A percentile compares a stretch with the other conserved stretches of the same genome.
phyloP scores from a whole-genome alignment of 2,329 filamentous ascomycete genomes.

The Pseudogymnoascus sp. region DNA sequence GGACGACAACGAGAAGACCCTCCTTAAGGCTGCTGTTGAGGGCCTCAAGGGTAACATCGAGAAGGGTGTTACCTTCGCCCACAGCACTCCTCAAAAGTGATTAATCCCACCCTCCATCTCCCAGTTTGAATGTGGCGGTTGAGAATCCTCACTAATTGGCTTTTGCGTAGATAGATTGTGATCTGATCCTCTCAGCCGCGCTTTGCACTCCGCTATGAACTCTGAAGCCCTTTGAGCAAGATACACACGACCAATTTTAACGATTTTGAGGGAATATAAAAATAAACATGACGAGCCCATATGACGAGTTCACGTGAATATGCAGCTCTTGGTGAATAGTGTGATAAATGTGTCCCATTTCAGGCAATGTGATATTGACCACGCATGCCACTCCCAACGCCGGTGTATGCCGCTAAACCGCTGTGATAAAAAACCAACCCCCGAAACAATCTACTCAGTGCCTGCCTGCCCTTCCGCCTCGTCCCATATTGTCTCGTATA shows the following conservation, averaged over 20 bases:
- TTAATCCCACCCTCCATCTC: slow-evolving; percentile 27
- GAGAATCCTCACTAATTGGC: slow-evolving; percentile 16
- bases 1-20: slow-evolving; percentile 80
- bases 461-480: background rate
- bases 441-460: background rate
- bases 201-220: background rate
- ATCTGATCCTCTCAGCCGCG: slow-evolving; percentile 20
- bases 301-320: background rate
- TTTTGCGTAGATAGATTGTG: slow-evolving; percentile 36
- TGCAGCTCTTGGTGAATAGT: background rate
- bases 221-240: background rate
- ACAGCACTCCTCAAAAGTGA: slow-evolving; percentile 86
- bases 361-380: slow-evolving; percentile 1
- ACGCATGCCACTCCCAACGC: slow-evolving; percentile 11
- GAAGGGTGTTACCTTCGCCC: slow-evolving; percentile 85
- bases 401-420: slow-evolving; percentile 24
- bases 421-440: background rate
- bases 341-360: background rate
- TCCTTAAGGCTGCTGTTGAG: slow-evolving; percentile 65
- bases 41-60: slow-evolving; percentile 87
- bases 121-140: slow-evolving; percentile 7
- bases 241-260: background rate
- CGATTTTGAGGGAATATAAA: slow-evolving; percentile 6
- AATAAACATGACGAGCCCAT: background rate
- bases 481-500: background rate